phyloP scores from a whole-genome alignment of 1,284 basidiomycete species.

The Sanguinoderma infundibulare region DNA sequence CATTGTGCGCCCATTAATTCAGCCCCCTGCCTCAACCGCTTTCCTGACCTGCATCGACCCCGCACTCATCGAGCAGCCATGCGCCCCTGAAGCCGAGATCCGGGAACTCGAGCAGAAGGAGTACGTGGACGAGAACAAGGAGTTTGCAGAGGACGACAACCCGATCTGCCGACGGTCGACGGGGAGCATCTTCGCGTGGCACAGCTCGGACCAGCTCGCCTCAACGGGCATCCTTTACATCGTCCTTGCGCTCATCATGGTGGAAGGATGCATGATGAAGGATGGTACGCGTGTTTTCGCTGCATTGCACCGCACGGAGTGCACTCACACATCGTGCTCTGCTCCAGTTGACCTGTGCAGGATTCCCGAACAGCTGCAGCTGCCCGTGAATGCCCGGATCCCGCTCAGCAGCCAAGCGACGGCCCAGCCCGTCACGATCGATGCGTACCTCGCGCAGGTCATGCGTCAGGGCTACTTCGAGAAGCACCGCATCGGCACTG shows the following conservation, averaged over 20 bases:
- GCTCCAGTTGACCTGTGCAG: constrained; percentile 58
- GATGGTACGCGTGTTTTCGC: constrained; percentile 56
- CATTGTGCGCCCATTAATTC: too few species aligned
- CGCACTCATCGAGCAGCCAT: constrained; percentile 60
- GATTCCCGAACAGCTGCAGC: constrained; percentile 63
- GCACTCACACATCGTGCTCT: neutral
- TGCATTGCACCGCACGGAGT: neutral
- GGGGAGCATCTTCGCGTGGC: constrained; percentile 76
- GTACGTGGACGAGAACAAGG: constrained; percentile 52
- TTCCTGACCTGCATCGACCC: too few species aligned
- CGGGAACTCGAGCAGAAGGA: constrained; percentile 59
- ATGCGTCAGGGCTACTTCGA: constrained; percentile 74
- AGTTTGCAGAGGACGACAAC: constrained; percentile 44
- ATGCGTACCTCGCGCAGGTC: constrained; percentile 60
- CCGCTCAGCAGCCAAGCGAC: constrained; percentile 54
- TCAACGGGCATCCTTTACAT: constrained; percentile 69
- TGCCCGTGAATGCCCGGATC: constrained; percentile 48
- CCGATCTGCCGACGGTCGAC: constrained; percentile 44
- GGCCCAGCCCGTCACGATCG: constrained; percentile 49
- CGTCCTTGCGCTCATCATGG: constrained; percentile 72
- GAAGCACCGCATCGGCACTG: constrained; percentile 51
- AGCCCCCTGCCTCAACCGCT: too few species aligned
- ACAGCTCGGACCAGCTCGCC: constrained; percentile 62
- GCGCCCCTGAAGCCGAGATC: constrained; percentile 56
- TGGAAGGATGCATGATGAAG: constrained; percentile 65